Percentiles rank a stretch among this genome's conserved stretches.
These are phyloP conservation scores for Tulasnella sp. DNA, from an alignment of 768 basidiomycete genomes.

Conservation along the genomic window DNA sequence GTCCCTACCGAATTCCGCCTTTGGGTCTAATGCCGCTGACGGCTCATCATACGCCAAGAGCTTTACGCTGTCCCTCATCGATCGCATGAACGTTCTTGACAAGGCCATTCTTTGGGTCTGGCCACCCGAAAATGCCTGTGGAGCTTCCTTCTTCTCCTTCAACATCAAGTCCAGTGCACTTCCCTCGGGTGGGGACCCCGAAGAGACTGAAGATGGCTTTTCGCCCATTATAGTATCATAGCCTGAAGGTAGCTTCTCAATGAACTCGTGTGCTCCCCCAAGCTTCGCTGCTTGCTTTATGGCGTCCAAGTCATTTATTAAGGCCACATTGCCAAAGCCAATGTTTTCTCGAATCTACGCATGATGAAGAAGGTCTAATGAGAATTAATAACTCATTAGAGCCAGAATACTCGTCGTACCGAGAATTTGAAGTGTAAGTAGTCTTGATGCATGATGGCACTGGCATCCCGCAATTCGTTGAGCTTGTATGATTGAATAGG, in stretches of 20 bases:
- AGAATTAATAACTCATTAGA: not conserved
- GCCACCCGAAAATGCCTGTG: constrained; percentile 43
- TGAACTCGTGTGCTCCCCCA: constrained; percentile 35
- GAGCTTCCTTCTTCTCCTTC: constrained; percentile 40
- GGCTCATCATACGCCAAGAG: constrained; percentile 64
- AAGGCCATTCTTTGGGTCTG: constrained; percentile 45
- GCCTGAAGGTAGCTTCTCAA: constrained; percentile 33
- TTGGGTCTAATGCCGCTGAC: constrained; percentile 59
- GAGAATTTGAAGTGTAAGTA: constrained; percentile 48
- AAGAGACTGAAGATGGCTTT: constrained; percentile 27
- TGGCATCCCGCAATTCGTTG: constrained; percentile 46
- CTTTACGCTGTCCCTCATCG: constrained; percentile 48
- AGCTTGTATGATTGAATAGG: constrained; percentile 45
- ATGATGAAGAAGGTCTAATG: not conserved
- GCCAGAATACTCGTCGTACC: not conserved
- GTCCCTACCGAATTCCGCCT: constrained; percentile 49
- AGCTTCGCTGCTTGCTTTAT: constrained; percentile 35
- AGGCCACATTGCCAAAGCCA: constrained; percentile 44
- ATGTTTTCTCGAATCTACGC: constrained; percentile 48
- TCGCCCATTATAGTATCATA: constrained; percentile 30
- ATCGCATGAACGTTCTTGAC: constrained; percentile 50
- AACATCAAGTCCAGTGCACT: constrained; percentile 36
- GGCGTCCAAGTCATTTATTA: constrained; percentile 31
- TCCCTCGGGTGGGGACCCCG: constrained; percentile 43
- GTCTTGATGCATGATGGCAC: constrained; percentile 51